Percentiles rank a stretch among this genome's conserved stretches.
Evolutionary conservation across 164 flowering plant genomes (phyloP).

Genomic region (Stephania yunnanensis): DNA sequence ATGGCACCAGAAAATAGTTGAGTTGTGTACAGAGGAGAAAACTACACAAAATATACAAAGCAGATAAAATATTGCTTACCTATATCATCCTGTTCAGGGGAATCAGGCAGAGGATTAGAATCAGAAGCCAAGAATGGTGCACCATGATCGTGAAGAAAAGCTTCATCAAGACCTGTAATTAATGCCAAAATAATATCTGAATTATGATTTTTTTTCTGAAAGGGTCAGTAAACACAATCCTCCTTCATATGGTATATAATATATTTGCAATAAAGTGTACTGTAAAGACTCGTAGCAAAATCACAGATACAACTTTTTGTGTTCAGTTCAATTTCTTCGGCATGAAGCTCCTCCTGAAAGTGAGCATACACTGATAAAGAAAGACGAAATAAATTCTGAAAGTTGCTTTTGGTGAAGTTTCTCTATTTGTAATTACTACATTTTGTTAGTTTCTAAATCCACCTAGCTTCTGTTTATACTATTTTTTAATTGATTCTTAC

Average conservation of each 20-base stretch:
- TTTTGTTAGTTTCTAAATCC: background rate
- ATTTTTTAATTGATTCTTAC: too few species aligned
- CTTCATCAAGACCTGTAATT: constrained; percentile 79
- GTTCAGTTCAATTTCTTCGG: background rate
- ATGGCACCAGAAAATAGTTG: background rate
- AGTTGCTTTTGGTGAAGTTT: background rate
- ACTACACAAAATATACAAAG: background rate
- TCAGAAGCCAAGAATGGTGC: constrained; percentile 86
- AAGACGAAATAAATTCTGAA: background rate
- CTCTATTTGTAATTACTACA: background rate
- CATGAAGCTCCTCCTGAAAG: too few species aligned
- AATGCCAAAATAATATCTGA: background rate
- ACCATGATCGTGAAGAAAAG: constrained; percentile 72
- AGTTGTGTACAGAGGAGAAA: background rate
- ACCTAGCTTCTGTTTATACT: background rate
- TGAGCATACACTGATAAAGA: background rate
- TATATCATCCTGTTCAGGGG: constrained; percentile 81
- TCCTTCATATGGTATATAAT: background rate
- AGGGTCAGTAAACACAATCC: background rate
- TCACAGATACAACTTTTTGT: background rate
- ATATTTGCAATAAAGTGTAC: background rate
- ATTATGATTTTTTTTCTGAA: background rate
- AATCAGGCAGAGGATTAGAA: constrained; percentile 78
- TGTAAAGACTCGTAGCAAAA: background rate
- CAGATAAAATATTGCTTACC: constrained; percentile 31